Conservation (phyloP, 192 early-diverging fungal species). For the Umbelopsis vinacea region DNA sequence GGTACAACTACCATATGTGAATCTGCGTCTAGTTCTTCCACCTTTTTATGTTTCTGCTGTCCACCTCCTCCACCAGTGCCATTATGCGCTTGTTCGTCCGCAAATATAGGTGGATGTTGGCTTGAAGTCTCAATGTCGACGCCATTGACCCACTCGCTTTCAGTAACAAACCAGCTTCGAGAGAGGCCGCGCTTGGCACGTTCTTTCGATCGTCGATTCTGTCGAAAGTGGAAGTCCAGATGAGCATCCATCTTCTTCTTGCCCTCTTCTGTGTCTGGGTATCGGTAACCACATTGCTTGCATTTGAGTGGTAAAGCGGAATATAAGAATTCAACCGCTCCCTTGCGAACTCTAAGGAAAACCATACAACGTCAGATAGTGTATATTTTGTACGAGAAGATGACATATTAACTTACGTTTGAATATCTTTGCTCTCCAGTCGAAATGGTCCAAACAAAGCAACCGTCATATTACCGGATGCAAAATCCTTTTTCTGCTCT, state of each 20-base stretch:
- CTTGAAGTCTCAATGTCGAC: constrained; percentile 33
- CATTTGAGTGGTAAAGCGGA: constrained; percentile 79
- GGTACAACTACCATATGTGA: constrained; percentile 52
- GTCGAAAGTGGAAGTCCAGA: constrained; percentile 96
- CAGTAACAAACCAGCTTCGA: constrained; percentile 86
- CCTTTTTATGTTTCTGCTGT: constrained; percentile 27
- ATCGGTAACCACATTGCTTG: constrained; percentile 92
- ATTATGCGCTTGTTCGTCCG: constrained; percentile 30
- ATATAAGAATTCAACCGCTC: constrained; percentile 73
- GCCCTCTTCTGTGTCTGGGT: constrained; percentile 65
- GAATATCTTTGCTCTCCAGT: constrained; percentile 37
- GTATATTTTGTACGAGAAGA: neutral
- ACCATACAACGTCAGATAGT: neutral
- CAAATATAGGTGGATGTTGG: constrained; percentile 40
- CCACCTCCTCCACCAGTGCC: constrained; percentile 9
- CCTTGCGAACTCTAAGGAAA: constrained; percentile 22
- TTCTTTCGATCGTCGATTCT: constrained; percentile 87
- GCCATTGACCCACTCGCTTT: constrained; percentile 55
- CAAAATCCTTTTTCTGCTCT: neutral
- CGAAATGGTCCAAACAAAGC: constrained; percentile 12
- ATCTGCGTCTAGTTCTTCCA: constrained; percentile 36
- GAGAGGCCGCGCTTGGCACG: constrained; percentile 80
- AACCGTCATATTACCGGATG: neutral
- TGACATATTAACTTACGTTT: constrained; percentile 19
- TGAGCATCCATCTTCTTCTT: constrained; percentile 80